Evolutionary conservation across 306 rosid genomes (phyloP).

Genomic region (Castanea sativa): DNA sequence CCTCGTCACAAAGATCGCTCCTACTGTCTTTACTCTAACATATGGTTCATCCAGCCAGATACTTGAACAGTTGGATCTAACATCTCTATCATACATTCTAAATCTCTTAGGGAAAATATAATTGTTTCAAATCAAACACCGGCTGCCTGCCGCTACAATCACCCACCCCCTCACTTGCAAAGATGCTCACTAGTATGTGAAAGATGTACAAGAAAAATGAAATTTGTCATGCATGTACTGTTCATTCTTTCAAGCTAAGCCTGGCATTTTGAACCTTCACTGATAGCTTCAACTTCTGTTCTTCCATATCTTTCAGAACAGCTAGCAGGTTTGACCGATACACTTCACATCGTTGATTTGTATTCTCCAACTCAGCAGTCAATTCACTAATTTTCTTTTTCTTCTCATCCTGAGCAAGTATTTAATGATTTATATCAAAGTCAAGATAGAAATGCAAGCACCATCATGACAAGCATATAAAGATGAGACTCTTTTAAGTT

Average conservation of each 20-base stretch:
- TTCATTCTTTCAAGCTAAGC: conserved; percentile 84
- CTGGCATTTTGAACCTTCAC: conserved; percentile 94
- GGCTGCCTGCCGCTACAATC: not conserved
- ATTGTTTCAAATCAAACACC: conserved; percentile 1
- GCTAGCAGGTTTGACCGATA: conserved; percentile 79
- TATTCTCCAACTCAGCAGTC: conserved; percentile 67
- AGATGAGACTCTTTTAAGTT: not conserved
- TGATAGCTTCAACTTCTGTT: conserved; percentile 82
- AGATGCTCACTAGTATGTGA: not conserved
- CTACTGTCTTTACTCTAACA: too few relatives aligned
- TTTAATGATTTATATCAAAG: conserved; percentile 11
- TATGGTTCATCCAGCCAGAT: too few relatives aligned
- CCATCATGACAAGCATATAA: not conserved
- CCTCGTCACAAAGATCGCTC: too few relatives aligned
- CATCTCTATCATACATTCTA: too few relatives aligned
- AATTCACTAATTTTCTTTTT: conserved; percentile 70
- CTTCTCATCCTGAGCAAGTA: conserved; percentile 59
- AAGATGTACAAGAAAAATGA: not conserved
- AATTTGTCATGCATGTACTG: conserved; percentile 5
- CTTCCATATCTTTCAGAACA: conserved; percentile 91
- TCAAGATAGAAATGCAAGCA: conserved; percentile 12
- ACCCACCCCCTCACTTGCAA: not conserved
- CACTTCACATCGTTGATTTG: conserved; percentile 82
- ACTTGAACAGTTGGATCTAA: too few relatives aligned
- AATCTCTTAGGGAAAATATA: not conserved